Evolutionary conservation across 2,329 filamentous ascomycete genomes (phyloP).

Genomic region (Trichophaea hybrida): DNA sequence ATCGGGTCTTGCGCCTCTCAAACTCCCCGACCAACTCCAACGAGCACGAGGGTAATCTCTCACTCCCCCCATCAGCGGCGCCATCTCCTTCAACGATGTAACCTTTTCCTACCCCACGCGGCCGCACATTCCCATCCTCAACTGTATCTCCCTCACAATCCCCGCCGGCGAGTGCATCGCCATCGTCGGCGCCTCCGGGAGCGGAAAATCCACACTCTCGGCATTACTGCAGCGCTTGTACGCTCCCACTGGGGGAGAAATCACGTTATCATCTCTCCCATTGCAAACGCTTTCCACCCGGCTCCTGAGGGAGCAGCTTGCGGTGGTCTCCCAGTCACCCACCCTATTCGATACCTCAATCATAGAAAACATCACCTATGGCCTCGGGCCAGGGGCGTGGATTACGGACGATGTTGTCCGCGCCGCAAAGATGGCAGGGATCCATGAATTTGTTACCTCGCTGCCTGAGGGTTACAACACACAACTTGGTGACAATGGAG

Average conservation of each 20-base stretch:
- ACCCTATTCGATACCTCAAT: constrained; percentile 66
- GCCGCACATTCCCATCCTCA: constrained; percentile 42
- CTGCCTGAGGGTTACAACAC: constrained; percentile 61
- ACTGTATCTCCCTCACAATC: constrained; percentile 51
- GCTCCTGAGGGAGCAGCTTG: constrained; percentile 46
- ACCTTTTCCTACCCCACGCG: constrained; percentile 58
- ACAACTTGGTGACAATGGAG: constrained; percentile 55
- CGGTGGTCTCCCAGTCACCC: constrained; percentile 56
- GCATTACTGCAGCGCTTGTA: constrained; percentile 63
- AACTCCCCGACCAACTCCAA: constrained; percentile 45
- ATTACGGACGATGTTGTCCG: constrained; percentile 38
- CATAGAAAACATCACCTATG: constrained; percentile 70
- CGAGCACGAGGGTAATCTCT: constrained; percentile 38
- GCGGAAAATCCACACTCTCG: constrained; percentile 79
- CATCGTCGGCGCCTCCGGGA: constrained; percentile 61
- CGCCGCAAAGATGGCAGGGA: constrained; percentile 46
- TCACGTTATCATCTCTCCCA: constrained; percentile 46
- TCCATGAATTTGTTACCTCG: constrained; percentile 62
- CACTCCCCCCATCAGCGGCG: constrained; percentile 28
- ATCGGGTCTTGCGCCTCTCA: constrained; percentile 56
- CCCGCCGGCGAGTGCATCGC: constrained; percentile 51
- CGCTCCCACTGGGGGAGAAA: constrained; percentile 31
- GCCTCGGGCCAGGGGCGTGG: constrained; percentile 35
- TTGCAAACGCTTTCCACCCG: constrained; percentile 45
- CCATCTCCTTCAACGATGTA: constrained; percentile 47